These are phyloP conservation scores for Casaregolazyma lundiana DNA, from an alignment of 1,139 yeast species.

Conservation along the genomic window DNA sequence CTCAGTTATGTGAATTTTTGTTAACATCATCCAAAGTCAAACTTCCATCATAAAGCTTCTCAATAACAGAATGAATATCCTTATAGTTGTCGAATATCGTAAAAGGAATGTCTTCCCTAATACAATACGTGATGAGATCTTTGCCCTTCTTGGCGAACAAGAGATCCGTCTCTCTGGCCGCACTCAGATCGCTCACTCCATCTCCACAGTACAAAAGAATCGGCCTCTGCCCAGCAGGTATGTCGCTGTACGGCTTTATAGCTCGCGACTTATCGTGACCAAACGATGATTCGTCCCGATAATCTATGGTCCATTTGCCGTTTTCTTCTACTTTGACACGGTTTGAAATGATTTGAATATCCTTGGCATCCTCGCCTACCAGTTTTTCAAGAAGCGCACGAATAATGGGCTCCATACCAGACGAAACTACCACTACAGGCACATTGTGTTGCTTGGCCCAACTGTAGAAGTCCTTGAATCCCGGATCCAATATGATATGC, in stretches of 20 bases:
- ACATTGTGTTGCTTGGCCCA: conserved; percentile 71
- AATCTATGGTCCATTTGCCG: conserved; percentile 75
- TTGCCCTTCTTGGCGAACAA: conserved; percentile 90
- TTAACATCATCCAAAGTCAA: conserved; percentile 34
- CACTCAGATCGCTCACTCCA: conserved; percentile 92
- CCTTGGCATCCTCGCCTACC: conserved; percentile 66
- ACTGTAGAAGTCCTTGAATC: conserved; percentile 72
- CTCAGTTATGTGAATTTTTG: background rate
- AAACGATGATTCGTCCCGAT: conserved; percentile 76
- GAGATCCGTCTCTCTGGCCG: conserved; percentile 91
- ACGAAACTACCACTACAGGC: conserved; percentile 71
- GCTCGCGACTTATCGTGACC: conserved; percentile 94
- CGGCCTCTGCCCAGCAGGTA: conserved; percentile 43
- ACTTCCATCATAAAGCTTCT: conserved; percentile 43
- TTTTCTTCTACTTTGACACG: conserved; percentile 57
- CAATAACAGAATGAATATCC: conserved; percentile 61
- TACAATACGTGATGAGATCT: conserved; percentile 82
- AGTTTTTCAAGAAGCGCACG: conserved; percentile 66
- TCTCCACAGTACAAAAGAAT: conserved; percentile 89
- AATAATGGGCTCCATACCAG: conserved; percentile 92
- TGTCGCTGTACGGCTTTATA: conserved; percentile 57
- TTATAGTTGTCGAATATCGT: conserved; percentile 71
- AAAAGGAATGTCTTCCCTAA: conserved; percentile 74
- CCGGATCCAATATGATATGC: conserved; percentile 78
- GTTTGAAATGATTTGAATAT: conserved; percentile 79